Base-by-base conservation (phyloP, 768 basidiomycete species). In the Auriscalpium orientale region DNA sequence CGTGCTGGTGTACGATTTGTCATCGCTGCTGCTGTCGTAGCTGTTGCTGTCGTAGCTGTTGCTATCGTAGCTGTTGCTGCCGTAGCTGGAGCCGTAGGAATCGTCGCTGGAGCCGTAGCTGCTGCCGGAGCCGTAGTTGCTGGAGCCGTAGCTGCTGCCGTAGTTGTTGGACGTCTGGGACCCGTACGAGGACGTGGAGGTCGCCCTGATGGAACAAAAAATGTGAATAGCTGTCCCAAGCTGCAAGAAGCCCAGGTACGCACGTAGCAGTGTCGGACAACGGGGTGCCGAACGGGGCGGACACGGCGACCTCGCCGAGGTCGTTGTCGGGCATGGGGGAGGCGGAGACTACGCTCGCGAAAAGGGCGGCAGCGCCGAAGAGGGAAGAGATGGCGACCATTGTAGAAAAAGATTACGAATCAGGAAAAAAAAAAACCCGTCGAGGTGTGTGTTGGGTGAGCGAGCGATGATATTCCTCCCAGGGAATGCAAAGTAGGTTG, bases 351-450 rank as follows among this genome's bases (percentile, higher is more conserved):
- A 82, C 64, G 66, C 77, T 74, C 58, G 79, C 79, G 55, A 82
- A 70, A 59, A 86, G 67, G 54, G 76, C 77, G 58, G 76, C 76
- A 64, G 76, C 76, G 68, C 78, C 75, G 58, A 88, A 50, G 60
- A 85, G 64, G 61, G 79, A 72, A 62, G 79, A 68, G 66, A 83
- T 71, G 65, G 71, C 74, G 66, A 86, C 79, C 86, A 89, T 89
- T 70, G 72, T 80, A 62, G 50, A 62, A 67, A 68, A 68, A 47
- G 49, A 46, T 38, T 64, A 67, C 71, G 66, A 59, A 67, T 60
- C 68, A 62, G 56, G 20, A 53, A 49, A 54, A 58, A 65, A 69
- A 78, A 54, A 58, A 65, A 69, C 78, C 74, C 74, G 79, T 79
- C 65, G 72, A 76, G 70, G 74, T 73, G 74, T 73, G 65, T 67